Evolutionary conservation across 768 basidiomycete genomes (phyloP), one percentile per base, ranked within the genome.

Genomic region (Trametes cubensis): DNA sequence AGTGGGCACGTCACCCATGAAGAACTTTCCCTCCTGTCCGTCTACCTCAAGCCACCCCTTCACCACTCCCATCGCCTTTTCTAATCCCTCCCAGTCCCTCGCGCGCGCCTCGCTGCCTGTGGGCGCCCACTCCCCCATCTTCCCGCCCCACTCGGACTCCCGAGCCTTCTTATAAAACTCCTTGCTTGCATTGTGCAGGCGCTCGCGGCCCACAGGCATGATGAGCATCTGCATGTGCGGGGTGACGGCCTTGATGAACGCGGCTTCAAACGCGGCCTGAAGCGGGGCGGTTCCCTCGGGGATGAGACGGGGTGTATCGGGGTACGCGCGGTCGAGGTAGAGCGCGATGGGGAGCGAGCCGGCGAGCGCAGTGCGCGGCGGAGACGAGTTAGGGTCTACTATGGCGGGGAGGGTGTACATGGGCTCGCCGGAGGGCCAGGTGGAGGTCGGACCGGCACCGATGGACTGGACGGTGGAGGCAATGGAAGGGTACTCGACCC

Each of bases 401-500:
- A 76, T 72, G 45, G 66, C 64, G 20, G 70, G 71, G 21, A 72
- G 65, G 21, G 67, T 71, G 62, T 71, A 74, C 39, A 55, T 34
- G 3, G 66, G 66, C 14, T 60, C 47, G 20, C 65, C 68, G 26
- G 69, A 62, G 47, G 69, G 61, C 39, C 71, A 69, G 21, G 53
- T 69, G 18, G 45, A 53, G 0, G 76, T 79, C 4, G 80, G 76
- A 1, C 67, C 60, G 4, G 78, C 76, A 0, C 78, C 77, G 21
- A 79, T 59, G 46, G 76, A 69, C 55, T 72, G 72, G 69, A 71
- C 71, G 49, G 70, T 66, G 0, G 50, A 23, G 53, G 71, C 77
- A 53, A 87, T 80, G 55, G 85, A 80, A 1, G 80, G 80, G 62
- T 76, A 81, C 58, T 85, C 83, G 60, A 85, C 67, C 79, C 80